Evolutionary conservation across 1,284 basidiomycete species (phyloP).

Genomic region (Rhodotorula mucilaginosa): DNA sequence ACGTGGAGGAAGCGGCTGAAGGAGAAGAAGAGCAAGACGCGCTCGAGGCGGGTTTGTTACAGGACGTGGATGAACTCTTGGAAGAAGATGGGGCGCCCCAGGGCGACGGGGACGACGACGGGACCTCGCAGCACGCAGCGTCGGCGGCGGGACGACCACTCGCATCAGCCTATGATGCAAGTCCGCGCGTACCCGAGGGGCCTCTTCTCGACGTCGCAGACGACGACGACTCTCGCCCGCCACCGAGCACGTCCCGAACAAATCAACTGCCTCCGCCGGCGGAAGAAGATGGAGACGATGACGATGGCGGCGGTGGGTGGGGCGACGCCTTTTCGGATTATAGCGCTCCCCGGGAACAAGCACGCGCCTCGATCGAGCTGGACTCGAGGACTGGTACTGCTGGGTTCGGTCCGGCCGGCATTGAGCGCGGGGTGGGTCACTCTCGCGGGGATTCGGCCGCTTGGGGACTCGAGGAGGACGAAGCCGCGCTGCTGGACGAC

Average conservation of each 20-base stretch:
- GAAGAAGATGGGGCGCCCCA: neutral
- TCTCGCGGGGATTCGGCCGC: constrained; percentile 9
- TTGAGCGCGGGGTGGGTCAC: neutral
- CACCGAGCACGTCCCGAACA: neutral
- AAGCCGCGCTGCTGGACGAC: no score
- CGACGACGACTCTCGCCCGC: neutral
- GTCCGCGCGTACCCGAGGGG: constrained; percentile 49
- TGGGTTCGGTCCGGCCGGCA: neutral
- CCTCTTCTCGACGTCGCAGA: neutral
- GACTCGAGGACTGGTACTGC: neutral
- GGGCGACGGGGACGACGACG: constrained; percentile 53
- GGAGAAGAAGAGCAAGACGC: neutral
- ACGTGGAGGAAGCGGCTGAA: constrained; percentile 60
- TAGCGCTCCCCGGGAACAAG: neutral
- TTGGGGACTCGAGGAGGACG: constrained; percentile 65
- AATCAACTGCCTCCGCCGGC: neutral
- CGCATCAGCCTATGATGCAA: neutral
- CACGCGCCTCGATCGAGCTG: neutral
- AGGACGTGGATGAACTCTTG: constrained; percentile 21
- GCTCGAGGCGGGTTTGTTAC: constrained; percentile 21
- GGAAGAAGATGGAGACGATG: neutral
- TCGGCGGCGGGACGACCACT: neutral
- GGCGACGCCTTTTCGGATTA: constrained; percentile 1
- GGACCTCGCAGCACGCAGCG: constrained; percentile 38
- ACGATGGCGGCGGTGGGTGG: neutral